Evolutionary conservation across 2,329 filamentous ascomycete genomes (phyloP).

Genomic region (Botryotinia narcissicola): DNA sequence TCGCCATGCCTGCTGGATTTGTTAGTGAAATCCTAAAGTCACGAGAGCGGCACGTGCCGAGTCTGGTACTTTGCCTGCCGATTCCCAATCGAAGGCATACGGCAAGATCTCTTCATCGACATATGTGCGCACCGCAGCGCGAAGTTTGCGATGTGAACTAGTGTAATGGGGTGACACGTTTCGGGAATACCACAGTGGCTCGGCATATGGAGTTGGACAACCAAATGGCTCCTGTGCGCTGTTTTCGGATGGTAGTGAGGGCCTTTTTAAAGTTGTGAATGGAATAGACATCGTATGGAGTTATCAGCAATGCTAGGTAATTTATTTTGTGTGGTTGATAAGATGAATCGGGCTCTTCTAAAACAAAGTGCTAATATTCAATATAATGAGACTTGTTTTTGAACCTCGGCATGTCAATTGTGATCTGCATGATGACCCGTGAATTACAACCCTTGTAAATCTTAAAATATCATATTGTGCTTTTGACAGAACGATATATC

Average conservation of each 20-base stretch:
- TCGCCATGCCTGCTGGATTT: conserved; percentile 30
- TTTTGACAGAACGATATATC: not conserved
- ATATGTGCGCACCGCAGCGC: conserved; percentile 55
- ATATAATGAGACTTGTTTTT: not conserved
- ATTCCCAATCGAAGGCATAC: conserved; percentile 62
- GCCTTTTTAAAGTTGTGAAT: not conserved
- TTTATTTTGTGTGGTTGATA: not conserved
- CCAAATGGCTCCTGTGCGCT: conserved; percentile 29
- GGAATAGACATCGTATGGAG: not conserved
- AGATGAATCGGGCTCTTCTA: not conserved
- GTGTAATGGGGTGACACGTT: conserved; percentile 57
- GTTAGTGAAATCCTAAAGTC: not conserved
- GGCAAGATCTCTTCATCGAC: conserved; percentile 58
- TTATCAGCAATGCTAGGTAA: not conserved
- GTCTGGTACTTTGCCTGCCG: conserved; percentile 50
- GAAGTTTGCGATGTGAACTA: conserved; percentile 57
- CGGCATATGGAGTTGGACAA: conserved; percentile 35
- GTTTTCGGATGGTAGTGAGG: not conserved
- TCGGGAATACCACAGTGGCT: conserved; percentile 39
- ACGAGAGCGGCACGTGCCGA: conserved; percentile 38
- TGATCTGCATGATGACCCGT: conserved; percentile 3
- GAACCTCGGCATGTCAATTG: not conserved
- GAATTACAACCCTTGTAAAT: not conserved
- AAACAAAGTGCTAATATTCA: not conserved
- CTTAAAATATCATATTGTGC: not conserved